A percentile compares a stretch with the other conserved stretches of the same genome.
Conservation (phyloP, 805 yeast species). For the Limtongia smithiae region DNA sequence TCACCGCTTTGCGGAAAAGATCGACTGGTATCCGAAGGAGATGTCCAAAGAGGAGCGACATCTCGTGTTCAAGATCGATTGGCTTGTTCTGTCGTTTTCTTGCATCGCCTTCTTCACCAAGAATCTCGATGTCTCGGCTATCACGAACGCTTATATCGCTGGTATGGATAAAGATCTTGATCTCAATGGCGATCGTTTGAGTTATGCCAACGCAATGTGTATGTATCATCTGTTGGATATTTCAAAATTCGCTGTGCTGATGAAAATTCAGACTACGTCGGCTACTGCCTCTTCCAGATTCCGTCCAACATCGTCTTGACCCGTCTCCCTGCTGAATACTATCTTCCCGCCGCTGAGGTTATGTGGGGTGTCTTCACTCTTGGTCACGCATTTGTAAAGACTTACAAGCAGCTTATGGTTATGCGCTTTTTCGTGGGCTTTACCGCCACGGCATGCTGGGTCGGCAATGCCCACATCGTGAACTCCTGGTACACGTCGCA, state of each 20-base stretch:
- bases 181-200: conserved; percentile 62
- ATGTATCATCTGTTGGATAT: conserved; percentile 36
- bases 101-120: conserved; percentile 65
- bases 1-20: conserved; percentile 1
- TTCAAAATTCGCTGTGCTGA: conserved; percentile 29
- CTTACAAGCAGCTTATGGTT: conserved; percentile 36
- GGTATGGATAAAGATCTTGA: conserved; percentile 55
- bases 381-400: conserved; percentile 35
- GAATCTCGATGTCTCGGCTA: conserved; percentile 57
- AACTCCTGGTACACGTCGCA: conserved; percentile 52
- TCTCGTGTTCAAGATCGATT: conserved; percentile 53
- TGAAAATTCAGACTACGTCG: conserved; percentile 25
- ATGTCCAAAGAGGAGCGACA: conserved; percentile 45
- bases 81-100: conserved; percentile 52
- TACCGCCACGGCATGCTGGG: conserved; percentile 45
- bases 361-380: conserved; percentile 41
- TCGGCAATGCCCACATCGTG: conserved; percentile 43
- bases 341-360: conserved; percentile 41
- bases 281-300: conserved; percentile 41
- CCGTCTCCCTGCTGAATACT: conserved; percentile 35
- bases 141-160: conserved; percentile 61
- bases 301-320: conserved; percentile 39
- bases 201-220: conserved; percentile 43
- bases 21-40: conserved; percentile 15
- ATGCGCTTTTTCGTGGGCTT: conserved; percentile 44